Evolutionary conservation across 1,284 basidiomycete genomes (phyloP), one percentile per base, ranked within the genome.

Genomic region (Irpex lacteus): DNA sequence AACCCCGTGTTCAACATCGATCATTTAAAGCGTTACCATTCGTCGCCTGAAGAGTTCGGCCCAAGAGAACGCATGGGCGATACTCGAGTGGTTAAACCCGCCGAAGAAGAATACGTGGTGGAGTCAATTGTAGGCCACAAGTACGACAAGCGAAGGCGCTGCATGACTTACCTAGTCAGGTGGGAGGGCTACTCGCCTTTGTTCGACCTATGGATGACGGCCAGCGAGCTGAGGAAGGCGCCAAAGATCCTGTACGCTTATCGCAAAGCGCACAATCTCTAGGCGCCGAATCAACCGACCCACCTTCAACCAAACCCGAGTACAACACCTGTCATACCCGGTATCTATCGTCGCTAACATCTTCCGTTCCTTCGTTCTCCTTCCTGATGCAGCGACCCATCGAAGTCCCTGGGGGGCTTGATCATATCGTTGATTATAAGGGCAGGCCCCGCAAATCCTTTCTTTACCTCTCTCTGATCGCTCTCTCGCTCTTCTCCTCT

Each of bases 1-100:
- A 69, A 70, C 61, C 68, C 75, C 5, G 68, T 76, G 0, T 63
- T 78, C 50, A 78, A 77, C 60, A 63, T 77, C 0, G 60, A 67
- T 13, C 75, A 78, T 38, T 54, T 78, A 0, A 65, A 68, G 26
- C 63, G 37, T 21, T 73, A 71, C 56, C 9, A 69, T 26, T 19
- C 47, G 44, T 66, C 64, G 1, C 62, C 66, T 4, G 9, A 60
- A 6, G 63, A 69, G 38, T 69, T 70, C 4, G 69, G n/a, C 0
- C 36, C 70, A 32, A 55, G 60, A 4, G 59, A 65, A 26, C 66
- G 60, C 18, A 56, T 62, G 37, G 58, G 40, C 21, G 21, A 26
- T 3, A 26, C 21, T 26, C 21, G 13, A 19, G 18, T 7, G 21
- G 60, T 5, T 2, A 54, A 62, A 4, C 26, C 63, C 4, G 19